These are phyloP conservation scores for Xylaria digitata DNA, from an alignment of 2,329 filamentous ascomycete genomes.

Conservation along the genomic window DNA sequence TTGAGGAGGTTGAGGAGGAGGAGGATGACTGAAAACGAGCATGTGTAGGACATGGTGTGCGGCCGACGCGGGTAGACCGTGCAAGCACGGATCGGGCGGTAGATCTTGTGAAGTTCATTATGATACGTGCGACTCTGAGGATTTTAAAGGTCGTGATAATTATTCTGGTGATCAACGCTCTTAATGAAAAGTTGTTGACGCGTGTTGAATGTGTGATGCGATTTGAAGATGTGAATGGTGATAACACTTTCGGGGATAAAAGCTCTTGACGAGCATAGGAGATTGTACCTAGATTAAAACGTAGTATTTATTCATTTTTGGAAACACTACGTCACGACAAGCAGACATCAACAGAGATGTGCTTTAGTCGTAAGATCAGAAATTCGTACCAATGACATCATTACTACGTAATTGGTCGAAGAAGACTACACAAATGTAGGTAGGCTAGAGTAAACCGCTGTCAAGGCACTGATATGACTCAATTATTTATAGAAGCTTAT, in stretches of 20 bases:
- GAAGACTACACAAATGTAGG: too few relatives aligned
- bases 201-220: neutral
- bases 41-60: slow-evolving; percentile 38
- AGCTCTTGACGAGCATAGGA: neutral
- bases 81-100: slow-evolving; percentile 27
- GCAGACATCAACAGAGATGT: neutral
- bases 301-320: slow-evolving; percentile 5
- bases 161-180: neutral
- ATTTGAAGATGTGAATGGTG: neutral
- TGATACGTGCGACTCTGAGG: slow-evolving; percentile 5
- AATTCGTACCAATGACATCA: slow-evolving; percentile 30
- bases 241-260: neutral
- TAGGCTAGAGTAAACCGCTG: too few relatives aligned
- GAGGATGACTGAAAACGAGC: slow-evolving; percentile 57
- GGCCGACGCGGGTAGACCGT: slow-evolving; percentile 33
- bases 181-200: neutral
- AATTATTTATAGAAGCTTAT: neutral
- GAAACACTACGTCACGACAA: slow-evolving; percentile 34
- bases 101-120: slow-evolving; percentile 35
- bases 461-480: neutral
- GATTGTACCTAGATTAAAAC: neutral
- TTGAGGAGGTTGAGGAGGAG: slow-evolving; percentile 45
- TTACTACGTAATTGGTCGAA: slow-evolving; percentile 12
- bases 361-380: neutral
- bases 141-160: neutral